Conservation (phyloP, 176 grass and related monocot genomes). For the Secale cereale region DNA sequence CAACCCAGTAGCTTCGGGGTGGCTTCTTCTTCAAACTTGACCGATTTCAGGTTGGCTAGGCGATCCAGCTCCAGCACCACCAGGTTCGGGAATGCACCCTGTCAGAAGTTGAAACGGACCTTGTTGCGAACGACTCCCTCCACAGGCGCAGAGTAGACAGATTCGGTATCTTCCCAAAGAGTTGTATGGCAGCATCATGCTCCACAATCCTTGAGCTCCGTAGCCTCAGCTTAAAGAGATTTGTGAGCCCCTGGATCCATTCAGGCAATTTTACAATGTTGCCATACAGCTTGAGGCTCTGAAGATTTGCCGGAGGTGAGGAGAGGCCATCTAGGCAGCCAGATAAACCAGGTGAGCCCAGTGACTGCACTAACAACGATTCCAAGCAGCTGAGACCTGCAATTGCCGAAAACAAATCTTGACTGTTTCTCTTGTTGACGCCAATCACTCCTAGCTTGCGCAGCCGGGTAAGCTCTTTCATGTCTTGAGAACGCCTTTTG, state of each 20-base stretch:
- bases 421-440: neutral
- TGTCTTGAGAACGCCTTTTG: neutral
- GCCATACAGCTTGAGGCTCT: neutral
- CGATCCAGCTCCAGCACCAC: neutral
- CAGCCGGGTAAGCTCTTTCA: neutral
- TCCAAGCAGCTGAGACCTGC: neutral
- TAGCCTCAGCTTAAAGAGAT: neutral
- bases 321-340: no score
- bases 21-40: neutral
- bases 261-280: neutral
- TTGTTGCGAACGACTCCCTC: neutral
- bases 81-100: neutral
- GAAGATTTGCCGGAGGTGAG: no score
- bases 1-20: neutral
- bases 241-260: neutral
- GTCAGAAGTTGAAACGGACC: neutral
- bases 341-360: no score
- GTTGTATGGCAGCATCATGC: neutral
- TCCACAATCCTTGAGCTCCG: neutral
- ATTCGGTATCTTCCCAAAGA: neutral
- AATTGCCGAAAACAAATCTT: neutral
- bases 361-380: neutral
- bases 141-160: neutral
- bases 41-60: neutral
- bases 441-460: neutral